Base-by-base conservation (phyloP, 208 protist genomes). In the Leishmania tarentolae region DNA sequence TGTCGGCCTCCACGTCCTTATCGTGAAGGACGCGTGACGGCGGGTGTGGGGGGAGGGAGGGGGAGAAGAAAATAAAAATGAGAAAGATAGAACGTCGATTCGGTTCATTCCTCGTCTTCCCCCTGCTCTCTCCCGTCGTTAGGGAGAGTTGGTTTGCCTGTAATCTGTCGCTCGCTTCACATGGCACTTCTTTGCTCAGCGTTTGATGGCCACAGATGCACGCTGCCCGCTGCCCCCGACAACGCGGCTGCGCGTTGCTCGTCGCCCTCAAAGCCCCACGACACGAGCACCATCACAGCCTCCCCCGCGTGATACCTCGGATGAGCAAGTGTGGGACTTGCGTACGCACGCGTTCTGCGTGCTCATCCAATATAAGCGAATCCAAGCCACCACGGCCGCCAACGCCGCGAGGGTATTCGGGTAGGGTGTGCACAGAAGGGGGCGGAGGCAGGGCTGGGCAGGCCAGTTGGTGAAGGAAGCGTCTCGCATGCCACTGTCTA, bases 11-110 rank as follows among this genome's bases (percentile, higher is more conserved):
- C 13, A 19, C 9, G 24, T 74, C 69, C 69, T 74, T 74, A 56
- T 56, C 69, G 69, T 74, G 69, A 74, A 56, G 28, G 44, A 56
- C 21, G 28, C n/a, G 42, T 50, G 72, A 76, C 44, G n/a, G 53
- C 11, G 65, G 65, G 40, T 74, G 56, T n/a, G n/a, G n/a, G 37
- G 8, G 37, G 56, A 65, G 47, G 70, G 0, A 81, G 6, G 24
- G 65, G 6, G 47, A 50, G 59, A 59, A 47, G 6, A 40, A 76
- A 57, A 82, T 3, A 61, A 77, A 70, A 72, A 71, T 17, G 44
- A 77, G 47, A 17, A 44, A 56, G 15, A 28, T 4, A 76, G 68
- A 61, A 52, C n/a, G 9, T 57, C 7, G 11, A 47, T 75, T 15
- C 21, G 35, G 11, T 9, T 47, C 40, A 11, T 47, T 7, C 37